Evolutionary conservation across 371 early-diverging fungal species (phyloP).

Genomic region (Mortierella sp.): DNA sequence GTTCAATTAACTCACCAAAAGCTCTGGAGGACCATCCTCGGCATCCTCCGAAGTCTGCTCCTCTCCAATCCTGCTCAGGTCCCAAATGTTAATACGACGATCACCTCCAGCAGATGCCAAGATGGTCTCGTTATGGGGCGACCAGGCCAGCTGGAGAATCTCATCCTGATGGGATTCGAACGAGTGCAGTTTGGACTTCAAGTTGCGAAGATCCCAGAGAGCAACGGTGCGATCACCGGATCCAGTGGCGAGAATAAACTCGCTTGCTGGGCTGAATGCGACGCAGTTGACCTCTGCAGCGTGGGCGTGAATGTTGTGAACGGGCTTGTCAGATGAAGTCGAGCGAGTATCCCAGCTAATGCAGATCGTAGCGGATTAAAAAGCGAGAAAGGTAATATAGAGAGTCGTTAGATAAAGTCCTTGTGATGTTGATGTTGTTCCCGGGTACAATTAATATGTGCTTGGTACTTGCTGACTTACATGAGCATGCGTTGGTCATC

Average conservation of each 20-base stretch:
- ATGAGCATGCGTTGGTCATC: conserved; percentile 94
- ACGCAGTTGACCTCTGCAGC: conserved; percentile 94
- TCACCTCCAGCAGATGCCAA: conserved; percentile 95
- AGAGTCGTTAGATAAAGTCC: not conserved
- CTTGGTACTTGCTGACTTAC: conserved; percentile 67
- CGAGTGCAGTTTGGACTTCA: conserved; percentile 84
- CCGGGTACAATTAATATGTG: not conserved
- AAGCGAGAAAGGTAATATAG: not conserved
- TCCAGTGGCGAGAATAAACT: conserved; percentile 95
- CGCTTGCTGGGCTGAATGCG: conserved; percentile 92
- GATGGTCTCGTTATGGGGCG: conserved; percentile 92
- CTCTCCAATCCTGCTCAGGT: conserved; percentile 93
- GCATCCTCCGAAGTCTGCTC: conserved; percentile 97
- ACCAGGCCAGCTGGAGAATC: conserved; percentile 96
- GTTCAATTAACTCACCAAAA: conserved; percentile 73
- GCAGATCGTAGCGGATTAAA: conserved; percentile 9
- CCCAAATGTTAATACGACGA: conserved; percentile 97
- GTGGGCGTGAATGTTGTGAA: conserved; percentile 88
- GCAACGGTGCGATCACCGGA: conserved; percentile 95
- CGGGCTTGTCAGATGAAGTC: conserved; percentile 70
- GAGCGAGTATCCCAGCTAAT: conserved; percentile 80
- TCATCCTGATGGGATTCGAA: conserved; percentile 95
- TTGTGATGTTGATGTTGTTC: not conserved
- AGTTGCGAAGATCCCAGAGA: conserved; percentile 98
- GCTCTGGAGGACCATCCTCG: conserved; percentile 98